Evolutionary conservation across 345 rosid species (phyloP).

Genomic region (Lumnitzera littorea): DNA sequence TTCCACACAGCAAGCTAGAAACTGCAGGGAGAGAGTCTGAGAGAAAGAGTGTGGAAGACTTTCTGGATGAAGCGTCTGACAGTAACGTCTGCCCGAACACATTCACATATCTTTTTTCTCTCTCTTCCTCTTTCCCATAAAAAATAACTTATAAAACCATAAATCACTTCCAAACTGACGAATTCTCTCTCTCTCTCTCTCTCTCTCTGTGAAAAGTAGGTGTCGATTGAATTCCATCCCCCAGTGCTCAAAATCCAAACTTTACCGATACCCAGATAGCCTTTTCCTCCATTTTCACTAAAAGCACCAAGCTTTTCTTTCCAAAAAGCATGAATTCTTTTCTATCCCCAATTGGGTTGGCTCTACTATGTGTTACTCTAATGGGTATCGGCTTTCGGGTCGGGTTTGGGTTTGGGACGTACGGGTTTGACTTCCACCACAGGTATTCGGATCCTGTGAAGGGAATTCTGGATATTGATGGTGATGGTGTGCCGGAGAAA

Average conservation of each 20-base stretch:
- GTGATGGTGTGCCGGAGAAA: slow-evolving; percentile 47
- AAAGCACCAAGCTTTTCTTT: neutral
- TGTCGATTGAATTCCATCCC: too few species aligned
- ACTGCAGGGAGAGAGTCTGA: too few species aligned
- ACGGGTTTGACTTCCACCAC: slow-evolving; percentile 74
- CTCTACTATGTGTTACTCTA: slow-evolving; percentile 8
- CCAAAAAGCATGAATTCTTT: neutral
- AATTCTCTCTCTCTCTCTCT: too few species aligned
- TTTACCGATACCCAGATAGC: neutral
- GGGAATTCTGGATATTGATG: slow-evolving; percentile 41
- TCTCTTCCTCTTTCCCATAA: too few species aligned
- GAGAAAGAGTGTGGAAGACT: too few species aligned
- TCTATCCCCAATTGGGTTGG: slow-evolving; percentile 1
- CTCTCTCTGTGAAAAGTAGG: too few species aligned
- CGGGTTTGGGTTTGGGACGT: slow-evolving; percentile 40
- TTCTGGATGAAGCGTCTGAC: too few species aligned
- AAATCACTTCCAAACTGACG: too few species aligned
- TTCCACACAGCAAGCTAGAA: too few species aligned
- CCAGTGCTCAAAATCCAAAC: neutral
- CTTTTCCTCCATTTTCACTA: neutral
- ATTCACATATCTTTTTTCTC: too few species aligned
- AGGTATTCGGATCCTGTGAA: slow-evolving; percentile 77
- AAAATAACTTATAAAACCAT: too few species aligned
- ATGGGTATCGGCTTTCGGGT: slow-evolving; percentile 4
- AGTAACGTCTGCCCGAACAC: too few species aligned